Evolutionary conservation across 306 rosid species (phyloP).

Genomic region (Alnus glutinosa): DNA sequence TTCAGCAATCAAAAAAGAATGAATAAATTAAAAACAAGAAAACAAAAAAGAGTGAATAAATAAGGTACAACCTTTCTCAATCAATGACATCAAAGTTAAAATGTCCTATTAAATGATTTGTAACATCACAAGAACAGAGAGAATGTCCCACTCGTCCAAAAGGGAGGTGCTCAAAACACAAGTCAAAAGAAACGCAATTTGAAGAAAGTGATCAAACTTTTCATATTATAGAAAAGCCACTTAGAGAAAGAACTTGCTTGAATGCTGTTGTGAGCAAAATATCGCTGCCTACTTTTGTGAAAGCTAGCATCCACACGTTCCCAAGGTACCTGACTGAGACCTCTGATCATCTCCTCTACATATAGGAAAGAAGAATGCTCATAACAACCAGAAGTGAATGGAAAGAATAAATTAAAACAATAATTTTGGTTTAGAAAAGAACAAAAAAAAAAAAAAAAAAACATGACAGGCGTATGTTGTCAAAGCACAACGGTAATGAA

Average conservation of each 20-base stretch:
- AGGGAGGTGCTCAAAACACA: constrained; percentile 9
- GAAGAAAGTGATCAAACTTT: constrained; percentile 11
- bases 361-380: too few species aligned
- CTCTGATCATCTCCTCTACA: too few species aligned
- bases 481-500: constrained; percentile 20
- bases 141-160: background rate
- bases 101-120: too few species aligned
- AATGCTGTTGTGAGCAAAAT: too few species aligned
- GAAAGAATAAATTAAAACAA: background rate
- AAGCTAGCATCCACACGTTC: too few species aligned
- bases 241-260: too few species aligned
- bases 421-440: background rate
- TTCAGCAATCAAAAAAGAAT: background rate
- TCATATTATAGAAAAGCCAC: constrained; percentile 2
- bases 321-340: too few species aligned
- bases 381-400: too few species aligned
- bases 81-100: background rate
- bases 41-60: too few species aligned
- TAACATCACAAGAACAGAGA: background rate
- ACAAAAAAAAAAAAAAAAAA: background rate
- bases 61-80: background rate
- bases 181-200: constrained; percentile 16
- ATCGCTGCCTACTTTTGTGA: too few species aligned
- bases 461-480: background rate
- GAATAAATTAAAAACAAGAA: too few species aligned